Evolutionary conservation across 164 flowering plant genomes (phyloP).

Genomic region (Paratinospora sagittata): DNA sequence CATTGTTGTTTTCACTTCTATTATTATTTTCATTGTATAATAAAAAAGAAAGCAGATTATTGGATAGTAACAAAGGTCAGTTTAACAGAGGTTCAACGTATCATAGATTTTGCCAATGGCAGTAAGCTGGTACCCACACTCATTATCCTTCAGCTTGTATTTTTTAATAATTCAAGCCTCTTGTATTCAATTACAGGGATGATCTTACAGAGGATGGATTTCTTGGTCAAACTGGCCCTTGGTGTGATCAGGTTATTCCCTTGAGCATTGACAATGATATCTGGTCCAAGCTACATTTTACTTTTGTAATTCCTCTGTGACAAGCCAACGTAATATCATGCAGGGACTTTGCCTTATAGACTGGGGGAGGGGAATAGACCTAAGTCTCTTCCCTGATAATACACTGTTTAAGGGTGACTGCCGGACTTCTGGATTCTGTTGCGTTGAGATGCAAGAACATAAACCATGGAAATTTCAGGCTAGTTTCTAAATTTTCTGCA

Average conservation of each 20-base stretch:
- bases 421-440: constrained; percentile 87
- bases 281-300: background rate
- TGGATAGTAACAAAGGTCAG: too few relatives aligned
- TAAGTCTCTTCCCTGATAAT: constrained; percentile 57
- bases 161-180: background rate
- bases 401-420: constrained; percentile 67
- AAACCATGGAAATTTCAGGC: constrained; percentile 90
- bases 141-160: background rate
- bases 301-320: background rate
- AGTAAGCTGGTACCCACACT: background rate
- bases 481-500: constrained; percentile 12
- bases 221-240: constrained; percentile 48
- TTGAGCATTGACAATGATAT: background rate
- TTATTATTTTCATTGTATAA: too few relatives aligned
- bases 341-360: constrained; percentile 99
- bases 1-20: too few relatives aligned
- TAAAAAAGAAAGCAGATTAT: too few relatives aligned
- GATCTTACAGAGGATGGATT: constrained; percentile 56
- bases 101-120: too few relatives aligned
- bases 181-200: constrained; percentile 35
- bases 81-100: too few relatives aligned
- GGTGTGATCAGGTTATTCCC: constrained; percentile 74
- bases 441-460: constrained; percentile 80
- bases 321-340: constrained; percentile 5
- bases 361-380: constrained; percentile 95